Conservation (phyloP, 371 early-diverging fungal genomes). For the Mucor velutinosus region DNA sequence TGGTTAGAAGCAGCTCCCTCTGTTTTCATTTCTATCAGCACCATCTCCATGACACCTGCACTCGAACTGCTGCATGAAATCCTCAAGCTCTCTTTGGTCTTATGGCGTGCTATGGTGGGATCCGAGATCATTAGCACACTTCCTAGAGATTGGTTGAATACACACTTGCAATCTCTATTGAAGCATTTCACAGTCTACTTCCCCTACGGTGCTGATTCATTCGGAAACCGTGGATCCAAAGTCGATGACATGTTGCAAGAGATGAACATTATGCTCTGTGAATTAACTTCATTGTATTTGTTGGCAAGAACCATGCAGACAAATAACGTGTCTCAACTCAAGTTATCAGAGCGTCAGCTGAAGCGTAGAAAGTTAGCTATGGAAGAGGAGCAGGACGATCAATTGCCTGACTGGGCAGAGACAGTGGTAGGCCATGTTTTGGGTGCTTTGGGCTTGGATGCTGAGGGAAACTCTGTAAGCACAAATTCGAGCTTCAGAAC, state of each 20-base stretch:
- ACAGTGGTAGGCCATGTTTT: slow-evolving; percentile 58
- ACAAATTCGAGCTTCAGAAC: slow-evolving; percentile 46
- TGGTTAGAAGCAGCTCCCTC: slow-evolving; percentile 78
- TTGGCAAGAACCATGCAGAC: slow-evolving; percentile 41
- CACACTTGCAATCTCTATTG: slow-evolving; percentile 55
- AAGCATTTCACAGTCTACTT: slow-evolving; percentile 71
- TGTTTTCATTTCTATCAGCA: slow-evolving; percentile 53
- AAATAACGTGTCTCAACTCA: neutral
- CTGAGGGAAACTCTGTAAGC: slow-evolving; percentile 20
- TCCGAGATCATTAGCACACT: slow-evolving; percentile 22
- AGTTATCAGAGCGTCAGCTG: slow-evolving; percentile 19
- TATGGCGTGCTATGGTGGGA: slow-evolving; percentile 67
- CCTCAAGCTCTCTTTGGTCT: slow-evolving; percentile 57
- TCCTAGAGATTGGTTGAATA: slow-evolving; percentile 43
- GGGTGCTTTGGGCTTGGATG: slow-evolving; percentile 44
- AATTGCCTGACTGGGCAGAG: slow-evolving; percentile 54
- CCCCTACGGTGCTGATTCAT: slow-evolving; percentile 68
- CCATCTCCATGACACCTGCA: slow-evolving; percentile 47
- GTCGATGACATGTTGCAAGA: slow-evolving; percentile 60
- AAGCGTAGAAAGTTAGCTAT: slow-evolving; percentile 17
- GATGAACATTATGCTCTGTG: slow-evolving; percentile 74
- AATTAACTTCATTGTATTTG: slow-evolving; percentile 64
- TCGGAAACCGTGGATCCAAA: slow-evolving; percentile 53
- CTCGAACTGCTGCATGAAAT: slow-evolving; percentile 53
- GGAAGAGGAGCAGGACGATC: slow-evolving; percentile 24